phyloP scores from a whole-genome alignment of 192 early-diverging fungal genomes.

The Podila epicladia region DNA sequence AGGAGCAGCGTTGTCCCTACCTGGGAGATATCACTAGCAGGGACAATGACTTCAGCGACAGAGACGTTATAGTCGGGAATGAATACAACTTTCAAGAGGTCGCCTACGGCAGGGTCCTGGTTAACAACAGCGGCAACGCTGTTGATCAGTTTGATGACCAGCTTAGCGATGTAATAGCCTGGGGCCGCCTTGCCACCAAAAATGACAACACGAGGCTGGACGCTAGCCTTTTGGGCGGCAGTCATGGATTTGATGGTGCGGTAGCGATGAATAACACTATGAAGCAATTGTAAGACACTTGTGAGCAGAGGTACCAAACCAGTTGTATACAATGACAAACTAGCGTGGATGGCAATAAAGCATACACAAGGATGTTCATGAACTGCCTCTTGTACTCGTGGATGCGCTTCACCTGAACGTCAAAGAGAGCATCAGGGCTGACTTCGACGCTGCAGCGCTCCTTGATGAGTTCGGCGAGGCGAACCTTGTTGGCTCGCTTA shows the following conservation, averaged over 20 bases:
- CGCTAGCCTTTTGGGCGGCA: conserved; percentile 68
- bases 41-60: conserved; percentile 94
- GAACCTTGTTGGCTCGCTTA: conserved; percentile 92
- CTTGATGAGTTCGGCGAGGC: conserved; percentile 88
- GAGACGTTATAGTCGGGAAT: conserved; percentile 99
- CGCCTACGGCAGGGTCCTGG: conserved; percentile 80
- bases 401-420: conserved; percentile 97
- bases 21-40: conserved; percentile 98
- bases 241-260: conserved; percentile 83
- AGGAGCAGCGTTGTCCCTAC: neutral
- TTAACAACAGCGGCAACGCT: conserved; percentile 91
- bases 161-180: conserved; percentile 98
- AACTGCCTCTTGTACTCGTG: conserved; percentile 99
- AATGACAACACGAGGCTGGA: conserved; percentile 88
- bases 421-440: conserved; percentile 91
- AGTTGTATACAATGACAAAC: neutral
- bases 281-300: neutral
- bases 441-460: conserved; percentile 75
- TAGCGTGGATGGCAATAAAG: neutral
- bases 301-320: neutral
- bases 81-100: conserved; percentile 94
- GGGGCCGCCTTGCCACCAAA: conserved; percentile 98
- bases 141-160: conserved; percentile 99
- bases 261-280: conserved; percentile 93
- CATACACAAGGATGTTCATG: conserved; percentile 92